Percentiles rank a stretch among this genome's conserved stretches.
phyloP scores from a whole-genome alignment of 192 early-diverging fungal species.

The Coemansia sp. region DNA sequence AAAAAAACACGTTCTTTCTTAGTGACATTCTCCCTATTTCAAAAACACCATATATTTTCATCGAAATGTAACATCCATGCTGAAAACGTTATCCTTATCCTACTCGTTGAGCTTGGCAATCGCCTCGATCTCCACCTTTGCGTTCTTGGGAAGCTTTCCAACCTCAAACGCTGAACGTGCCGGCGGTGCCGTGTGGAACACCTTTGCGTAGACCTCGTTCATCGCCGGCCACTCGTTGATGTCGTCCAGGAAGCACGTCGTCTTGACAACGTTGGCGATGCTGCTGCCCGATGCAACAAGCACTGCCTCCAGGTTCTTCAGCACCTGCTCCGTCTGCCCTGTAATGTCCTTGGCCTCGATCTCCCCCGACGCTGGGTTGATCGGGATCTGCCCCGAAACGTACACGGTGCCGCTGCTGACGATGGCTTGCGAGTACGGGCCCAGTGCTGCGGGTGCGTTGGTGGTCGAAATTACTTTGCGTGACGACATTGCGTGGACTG shows the following conservation, averaged over 20 bases:
- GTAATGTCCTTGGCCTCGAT: constrained; percentile 69
- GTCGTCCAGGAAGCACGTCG: constrained; percentile 91
- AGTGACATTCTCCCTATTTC: background rate
- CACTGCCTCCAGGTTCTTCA: constrained; percentile 85
- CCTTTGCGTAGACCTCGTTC: constrained; percentile 86
- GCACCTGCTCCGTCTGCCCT: constrained; percentile 71
- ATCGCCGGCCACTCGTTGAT: constrained; percentile 89
- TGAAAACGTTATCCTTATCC: too few relatives aligned
- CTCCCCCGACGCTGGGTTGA: constrained; percentile 75
- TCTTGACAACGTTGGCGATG: constrained; percentile 89
- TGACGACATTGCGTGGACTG: constrained; percentile 17
- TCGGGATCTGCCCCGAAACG: constrained; percentile 74
- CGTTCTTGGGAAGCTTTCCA: constrained; percentile 86
- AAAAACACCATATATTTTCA: background rate
- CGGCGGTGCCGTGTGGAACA: constrained; percentile 66
- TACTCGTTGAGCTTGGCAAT: constrained; percentile 76
- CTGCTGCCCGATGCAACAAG: constrained; percentile 77
- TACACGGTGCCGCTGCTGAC: constrained; percentile 81
- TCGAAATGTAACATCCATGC: background rate
- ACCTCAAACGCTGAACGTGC: constrained; percentile 85
- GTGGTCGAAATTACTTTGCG: constrained; percentile 58
- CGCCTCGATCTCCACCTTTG: constrained; percentile 91
- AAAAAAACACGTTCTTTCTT: background rate
- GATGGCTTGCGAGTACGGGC: constrained; percentile 82
- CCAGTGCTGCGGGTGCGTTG: constrained; percentile 70